Conservation (phyloP, 352 stramenopile species). For the Aphanomyces invadans region DNA sequence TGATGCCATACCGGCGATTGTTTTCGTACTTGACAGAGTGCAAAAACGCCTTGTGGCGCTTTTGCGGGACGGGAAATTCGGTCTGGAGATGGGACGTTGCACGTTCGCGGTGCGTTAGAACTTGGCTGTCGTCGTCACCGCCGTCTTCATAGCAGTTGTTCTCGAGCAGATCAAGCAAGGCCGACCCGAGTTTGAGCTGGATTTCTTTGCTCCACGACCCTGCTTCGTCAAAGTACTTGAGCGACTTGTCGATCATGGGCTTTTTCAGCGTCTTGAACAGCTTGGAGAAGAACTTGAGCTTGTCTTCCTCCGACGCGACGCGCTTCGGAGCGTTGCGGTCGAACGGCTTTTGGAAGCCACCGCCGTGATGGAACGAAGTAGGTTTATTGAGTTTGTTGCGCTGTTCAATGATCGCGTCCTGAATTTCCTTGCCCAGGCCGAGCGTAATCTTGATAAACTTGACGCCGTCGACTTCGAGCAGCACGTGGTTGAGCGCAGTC, state of each 20-base stretch:
- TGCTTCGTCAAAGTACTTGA: constrained; percentile 29
- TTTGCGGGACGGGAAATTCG: constrained; percentile 32
- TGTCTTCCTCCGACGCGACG: no score
- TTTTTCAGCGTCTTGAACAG: not conserved
- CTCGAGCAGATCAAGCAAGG: constrained; percentile 69
- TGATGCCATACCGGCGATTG: constrained; percentile 69
- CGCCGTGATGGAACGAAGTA: no score
- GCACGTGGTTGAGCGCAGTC: constrained; percentile 60
- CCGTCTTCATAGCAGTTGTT: constrained; percentile 51
- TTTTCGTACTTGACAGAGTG: constrained; percentile 76
- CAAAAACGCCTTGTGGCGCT: constrained; percentile 37
- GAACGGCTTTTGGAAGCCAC: constrained; percentile 32
- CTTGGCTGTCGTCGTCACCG: constrained; percentile 27
- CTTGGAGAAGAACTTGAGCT: not conserved
- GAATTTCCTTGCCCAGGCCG: constrained; percentile 59
- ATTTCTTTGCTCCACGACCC: constrained; percentile 82
- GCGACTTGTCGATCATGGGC: constrained; percentile 21
- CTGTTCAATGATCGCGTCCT: constrained; percentile 58
- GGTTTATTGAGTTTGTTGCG: constrained; percentile 37
- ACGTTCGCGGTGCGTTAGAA: constrained; percentile 26
- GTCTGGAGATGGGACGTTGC: constrained; percentile 33
- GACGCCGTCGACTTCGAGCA: constrained; percentile 52
- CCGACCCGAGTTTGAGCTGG: constrained; percentile 85
- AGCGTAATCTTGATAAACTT: constrained; percentile 80
- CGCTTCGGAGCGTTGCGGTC: not conserved